Conservation (phyloP, 129 eudicot genomes). For the Daucus carota region DH1_v3.0 NC_030385.2:8341501-8342000, state of each 20-base stretch:
- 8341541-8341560: constrained; percentile 6
- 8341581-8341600: background rate
- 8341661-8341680: background rate
- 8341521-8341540: constrained; percentile 8
- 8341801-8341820: constrained; percentile 18
- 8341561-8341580: constrained; percentile 10
- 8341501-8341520: background rate
- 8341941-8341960: too few species aligned
- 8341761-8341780: constrained; percentile 12
- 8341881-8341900: background rate
- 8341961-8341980: too few species aligned
- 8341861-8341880: background rate
- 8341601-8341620: constrained; percentile 2
- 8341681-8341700: background rate
- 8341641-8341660: background rate
- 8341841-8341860: constrained; percentile 33
- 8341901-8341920: background rate
- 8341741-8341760: constrained; percentile 1
- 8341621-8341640: background rate
- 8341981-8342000: too few species aligned
- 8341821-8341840: constrained; percentile 28
- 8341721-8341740: background rate
- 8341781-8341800: constrained; percentile 21
- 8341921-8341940: background rate
- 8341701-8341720: background rate